Evolutionary conservation across 208 protist genomes (phyloP).

Genomic region (Acanthamoeba castellanii): DNA sequence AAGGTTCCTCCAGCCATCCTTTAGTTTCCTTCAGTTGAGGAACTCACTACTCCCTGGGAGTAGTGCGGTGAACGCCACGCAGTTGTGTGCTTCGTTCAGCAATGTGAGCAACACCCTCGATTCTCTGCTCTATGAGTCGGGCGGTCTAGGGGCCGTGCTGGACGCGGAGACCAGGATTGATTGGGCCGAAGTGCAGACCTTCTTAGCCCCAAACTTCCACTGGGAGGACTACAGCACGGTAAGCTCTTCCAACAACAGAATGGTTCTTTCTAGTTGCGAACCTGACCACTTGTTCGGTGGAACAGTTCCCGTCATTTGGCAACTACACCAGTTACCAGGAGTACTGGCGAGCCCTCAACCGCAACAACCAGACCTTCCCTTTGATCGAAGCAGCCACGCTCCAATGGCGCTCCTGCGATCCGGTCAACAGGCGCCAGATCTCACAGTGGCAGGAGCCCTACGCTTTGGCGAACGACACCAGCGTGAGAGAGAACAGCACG

Average conservation of each 20-base stretch:
- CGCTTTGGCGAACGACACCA: background rate
- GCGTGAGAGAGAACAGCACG: background rate
- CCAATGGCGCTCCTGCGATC: background rate
- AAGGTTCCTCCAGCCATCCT: too few relatives aligned
- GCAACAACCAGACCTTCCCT: background rate
- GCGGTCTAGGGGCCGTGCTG: too few relatives aligned
- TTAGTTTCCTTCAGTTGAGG: too few relatives aligned
- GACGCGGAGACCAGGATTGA: too few relatives aligned
- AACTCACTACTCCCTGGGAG: too few relatives aligned
- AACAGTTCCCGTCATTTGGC: background rate
- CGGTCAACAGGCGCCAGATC: background rate
- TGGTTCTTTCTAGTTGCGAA: too few relatives aligned
- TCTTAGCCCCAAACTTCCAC: background rate
- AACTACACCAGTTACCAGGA: background rate
- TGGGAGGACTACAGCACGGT: background rate
- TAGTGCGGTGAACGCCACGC: too few relatives aligned
- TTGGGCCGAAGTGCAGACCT: background rate
- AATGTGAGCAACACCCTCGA: too few relatives aligned
- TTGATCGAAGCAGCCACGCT: background rate
- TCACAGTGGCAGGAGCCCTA: background rate
- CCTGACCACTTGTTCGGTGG: too few relatives aligned
- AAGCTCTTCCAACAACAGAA: background rate
- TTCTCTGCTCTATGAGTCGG: too few relatives aligned
- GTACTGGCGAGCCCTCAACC: background rate
- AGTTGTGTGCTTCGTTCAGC: too few relatives aligned